Conservation (phyloP, 345 rosid genomes). For the Jatropha curcas region DNA sequence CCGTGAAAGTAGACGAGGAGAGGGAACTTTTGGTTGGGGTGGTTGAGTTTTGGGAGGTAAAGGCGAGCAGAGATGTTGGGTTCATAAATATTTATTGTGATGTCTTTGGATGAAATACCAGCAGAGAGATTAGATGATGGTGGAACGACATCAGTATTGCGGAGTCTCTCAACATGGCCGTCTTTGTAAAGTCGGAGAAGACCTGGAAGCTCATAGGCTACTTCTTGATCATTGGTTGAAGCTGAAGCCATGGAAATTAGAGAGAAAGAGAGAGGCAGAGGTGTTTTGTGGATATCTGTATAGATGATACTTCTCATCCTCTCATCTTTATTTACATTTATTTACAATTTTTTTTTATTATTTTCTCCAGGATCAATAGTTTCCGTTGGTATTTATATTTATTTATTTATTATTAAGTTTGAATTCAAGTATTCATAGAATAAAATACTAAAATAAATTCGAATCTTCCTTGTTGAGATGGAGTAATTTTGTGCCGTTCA, state of each 20-base stretch:
- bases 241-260: background rate
- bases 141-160: constrained; percentile 39
- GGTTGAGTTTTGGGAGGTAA: constrained; percentile 39
- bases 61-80: constrained; percentile 46
- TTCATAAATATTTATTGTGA: constrained; percentile 18
- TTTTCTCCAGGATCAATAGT: too few species aligned
- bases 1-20: constrained; percentile 59
- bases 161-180: constrained; percentile 43
- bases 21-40: constrained; percentile 35
- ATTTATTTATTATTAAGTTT: too few species aligned
- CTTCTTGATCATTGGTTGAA: background rate
- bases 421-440: too few species aligned
- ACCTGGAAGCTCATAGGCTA: constrained; percentile 9
- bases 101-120: constrained; percentile 49
- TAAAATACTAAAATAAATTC: too few species aligned
- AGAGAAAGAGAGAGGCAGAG: background rate
- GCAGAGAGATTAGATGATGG: constrained; percentile 31
- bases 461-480: too few species aligned
- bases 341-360: too few species aligned
- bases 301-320: background rate
- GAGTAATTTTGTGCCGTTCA: too few species aligned
- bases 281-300: background rate
- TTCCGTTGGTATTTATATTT: too few species aligned
- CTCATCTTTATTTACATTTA: background rate
- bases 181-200: constrained; percentile 35